Percentiles rank a stretch among this genome's conserved stretches.
Conservation (phyloP, 345 rosid species). For the Eucalyptus victrix region DNA sequence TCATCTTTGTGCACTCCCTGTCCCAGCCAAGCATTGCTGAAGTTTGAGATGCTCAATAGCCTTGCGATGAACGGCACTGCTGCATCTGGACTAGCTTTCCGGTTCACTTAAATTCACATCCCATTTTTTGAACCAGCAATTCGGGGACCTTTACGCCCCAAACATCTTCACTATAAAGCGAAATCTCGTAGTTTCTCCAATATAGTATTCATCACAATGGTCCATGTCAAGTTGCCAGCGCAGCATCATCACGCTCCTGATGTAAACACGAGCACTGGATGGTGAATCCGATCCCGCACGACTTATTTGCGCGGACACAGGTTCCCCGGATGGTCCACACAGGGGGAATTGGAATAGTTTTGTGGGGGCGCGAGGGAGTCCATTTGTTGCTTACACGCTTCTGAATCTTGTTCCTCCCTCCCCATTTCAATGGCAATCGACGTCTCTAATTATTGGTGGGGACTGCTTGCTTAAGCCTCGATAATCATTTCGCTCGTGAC, state of each 20-base stretch:
- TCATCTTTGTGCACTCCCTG: background rate
- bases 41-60: background rate
- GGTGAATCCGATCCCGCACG: background rate
- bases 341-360: background rate
- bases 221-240: background rate
- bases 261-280: background rate
- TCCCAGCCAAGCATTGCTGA: background rate
- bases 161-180: background rate
- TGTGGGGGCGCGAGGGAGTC: background rate
- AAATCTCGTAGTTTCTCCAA: background rate
- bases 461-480: background rate
- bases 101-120: background rate
- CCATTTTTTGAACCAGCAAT: background rate
- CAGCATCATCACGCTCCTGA: background rate
- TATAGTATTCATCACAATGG: background rate
- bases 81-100: background rate
- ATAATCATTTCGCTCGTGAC: background rate
- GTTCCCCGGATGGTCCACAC: background rate
- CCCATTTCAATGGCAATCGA: background rate
- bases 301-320: background rate
- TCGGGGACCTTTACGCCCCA: background rate
- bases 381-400: background rate
- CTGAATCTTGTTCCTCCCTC: background rate
- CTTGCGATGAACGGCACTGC: background rate
- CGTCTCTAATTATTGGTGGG: background rate